Evolutionary conservation across 495 filamentous ascomycete species (phyloP).

Genomic region (Podospora pseudocomata): DNA sequence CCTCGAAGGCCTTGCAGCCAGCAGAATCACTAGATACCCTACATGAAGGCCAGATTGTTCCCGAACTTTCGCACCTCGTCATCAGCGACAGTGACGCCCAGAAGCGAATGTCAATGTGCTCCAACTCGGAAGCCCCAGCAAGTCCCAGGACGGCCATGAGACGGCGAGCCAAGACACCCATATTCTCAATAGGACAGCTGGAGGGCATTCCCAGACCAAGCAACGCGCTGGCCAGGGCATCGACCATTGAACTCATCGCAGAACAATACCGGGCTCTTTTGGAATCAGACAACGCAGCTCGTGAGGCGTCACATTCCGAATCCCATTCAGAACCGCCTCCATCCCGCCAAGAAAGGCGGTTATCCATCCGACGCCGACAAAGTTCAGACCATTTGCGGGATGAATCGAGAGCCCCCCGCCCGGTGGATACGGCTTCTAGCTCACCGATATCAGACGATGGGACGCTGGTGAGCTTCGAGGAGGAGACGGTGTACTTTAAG

Average conservation of each 20-base stretch:
- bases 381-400: constrained; percentile 15
- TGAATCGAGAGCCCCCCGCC: not conserved
- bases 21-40: constrained; percentile 4
- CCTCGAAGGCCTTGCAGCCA: not conserved
- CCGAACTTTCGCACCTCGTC: constrained; percentile 40
- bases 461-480: constrained; percentile 44
- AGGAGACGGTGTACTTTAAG: constrained; percentile 40
- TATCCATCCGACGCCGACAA: constrained; percentile 13
- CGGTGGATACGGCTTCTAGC: not conserved
- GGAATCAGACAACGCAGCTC: constrained; percentile 30
- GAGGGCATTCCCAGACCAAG: constrained; percentile 28
- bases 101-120: constrained; percentile 14
- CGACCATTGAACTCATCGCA: constrained; percentile 43
- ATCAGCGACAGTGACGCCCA: constrained; percentile 20
- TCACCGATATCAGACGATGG: constrained; percentile 42
- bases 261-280: constrained; percentile 44
- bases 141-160: constrained; percentile 22
- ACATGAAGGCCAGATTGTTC: constrained; percentile 28
- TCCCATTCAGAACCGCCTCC: constrained; percentile 25
- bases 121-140: constrained; percentile 15
- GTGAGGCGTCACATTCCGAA: constrained; percentile 24
- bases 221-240: constrained; percentile 29
- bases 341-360: constrained; percentile 12
- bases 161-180: constrained; percentile 45
- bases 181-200: constrained; percentile 41